Percentiles rank a stretch among this genome's conserved stretches.
phyloP scores from a whole-genome alignment of 768 basidiomycete species.

The Boletus rubroflammeus region DNA sequence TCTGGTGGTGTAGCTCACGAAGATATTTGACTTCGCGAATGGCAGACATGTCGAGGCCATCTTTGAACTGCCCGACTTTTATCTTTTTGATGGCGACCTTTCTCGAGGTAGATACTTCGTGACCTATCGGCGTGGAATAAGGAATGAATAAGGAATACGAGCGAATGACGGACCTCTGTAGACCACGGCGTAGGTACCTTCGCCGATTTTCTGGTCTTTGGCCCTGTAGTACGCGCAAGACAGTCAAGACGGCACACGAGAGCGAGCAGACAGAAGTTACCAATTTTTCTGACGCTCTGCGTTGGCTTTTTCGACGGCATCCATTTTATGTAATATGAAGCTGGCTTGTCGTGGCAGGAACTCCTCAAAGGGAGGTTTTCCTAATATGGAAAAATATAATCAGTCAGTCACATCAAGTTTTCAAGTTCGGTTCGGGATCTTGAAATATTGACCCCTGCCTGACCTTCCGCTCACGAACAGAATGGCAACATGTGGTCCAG shows the following conservation, averaged over 20 bases:
- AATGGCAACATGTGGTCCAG: conserved; percentile 30
- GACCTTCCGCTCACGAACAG: background rate
- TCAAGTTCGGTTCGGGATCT: background rate
- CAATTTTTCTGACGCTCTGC: conserved; percentile 67
- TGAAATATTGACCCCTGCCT: too few species aligned
- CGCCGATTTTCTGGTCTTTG: conserved; percentile 80
- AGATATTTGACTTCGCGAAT: conserved; percentile 97
- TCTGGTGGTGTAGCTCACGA: conserved; percentile 89
- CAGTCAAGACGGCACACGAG: conserved; percentile 5
- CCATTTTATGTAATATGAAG: conserved; percentile 41
- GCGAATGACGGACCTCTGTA: conserved; percentile 64
- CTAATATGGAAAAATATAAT: background rate
- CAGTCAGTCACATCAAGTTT: too few species aligned
- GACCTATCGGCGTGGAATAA: conserved; percentile 42
- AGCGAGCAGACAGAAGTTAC: conserved; percentile 32
- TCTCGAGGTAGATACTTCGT: conserved; percentile 69
- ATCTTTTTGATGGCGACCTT: conserved; percentile 98
- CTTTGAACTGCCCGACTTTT: conserved; percentile 94
- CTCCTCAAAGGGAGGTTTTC: conserved; percentile 6
- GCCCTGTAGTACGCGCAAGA: conserved; percentile 44
- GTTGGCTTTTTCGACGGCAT: conserved; percentile 79
- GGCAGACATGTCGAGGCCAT: conserved; percentile 98
- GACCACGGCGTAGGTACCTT: conserved; percentile 95
- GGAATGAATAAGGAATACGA: background rate
- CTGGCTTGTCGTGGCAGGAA: too few species aligned